phyloP scores from a whole-genome alignment of 1,284 basidiomycete species.

The Sanghuangporus baumii region DNA sequence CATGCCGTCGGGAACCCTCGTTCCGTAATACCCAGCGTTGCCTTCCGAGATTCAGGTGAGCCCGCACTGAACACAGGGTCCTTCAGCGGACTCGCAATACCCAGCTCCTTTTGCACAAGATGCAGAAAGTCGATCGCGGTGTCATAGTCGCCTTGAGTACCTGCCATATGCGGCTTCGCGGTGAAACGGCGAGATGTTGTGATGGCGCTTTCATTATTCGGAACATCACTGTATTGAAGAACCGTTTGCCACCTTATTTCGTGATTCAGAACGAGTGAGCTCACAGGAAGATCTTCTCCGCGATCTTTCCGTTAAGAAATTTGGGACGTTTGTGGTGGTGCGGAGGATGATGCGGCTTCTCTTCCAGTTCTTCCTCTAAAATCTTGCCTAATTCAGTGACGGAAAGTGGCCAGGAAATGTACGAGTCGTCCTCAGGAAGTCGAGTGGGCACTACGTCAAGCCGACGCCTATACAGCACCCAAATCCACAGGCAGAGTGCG shows the following conservation, averaged over 20 bases:
- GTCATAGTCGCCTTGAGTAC: conserved; percentile 55
- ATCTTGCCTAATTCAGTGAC: background rate
- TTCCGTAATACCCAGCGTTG: conserved; percentile 53
- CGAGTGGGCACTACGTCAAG: conserved; percentile 3
- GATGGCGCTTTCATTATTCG: conserved; percentile 18
- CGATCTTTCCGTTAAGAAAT: conserved; percentile 15
- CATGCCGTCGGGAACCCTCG: conserved; percentile 54
- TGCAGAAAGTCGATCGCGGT: conserved; percentile 60
- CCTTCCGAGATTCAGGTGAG: conserved; percentile 52
- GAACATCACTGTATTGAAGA: conserved; percentile 7
- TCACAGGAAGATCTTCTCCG: conserved; percentile 18
- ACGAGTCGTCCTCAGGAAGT: conserved; percentile 4
- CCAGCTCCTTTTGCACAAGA: conserved; percentile 57
- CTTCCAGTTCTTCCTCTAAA: background rate
- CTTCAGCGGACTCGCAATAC: conserved; percentile 38
- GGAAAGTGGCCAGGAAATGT: conserved; percentile 10
- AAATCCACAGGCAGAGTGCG: conserved; percentile 8
- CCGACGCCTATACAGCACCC: background rate
- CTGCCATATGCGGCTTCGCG: conserved; percentile 69
- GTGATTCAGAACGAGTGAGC: background rate
- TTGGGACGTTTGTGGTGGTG: conserved; percentile 2
- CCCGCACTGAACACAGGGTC: conserved; percentile 61
- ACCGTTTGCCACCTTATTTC: background rate
- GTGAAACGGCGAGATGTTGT: conserved; percentile 52
- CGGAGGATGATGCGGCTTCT: background rate